Evolutionary conservation across 1,139 yeast species (phyloP).

Genomic region (Lodderomyces oxycetoniae): DNA sequence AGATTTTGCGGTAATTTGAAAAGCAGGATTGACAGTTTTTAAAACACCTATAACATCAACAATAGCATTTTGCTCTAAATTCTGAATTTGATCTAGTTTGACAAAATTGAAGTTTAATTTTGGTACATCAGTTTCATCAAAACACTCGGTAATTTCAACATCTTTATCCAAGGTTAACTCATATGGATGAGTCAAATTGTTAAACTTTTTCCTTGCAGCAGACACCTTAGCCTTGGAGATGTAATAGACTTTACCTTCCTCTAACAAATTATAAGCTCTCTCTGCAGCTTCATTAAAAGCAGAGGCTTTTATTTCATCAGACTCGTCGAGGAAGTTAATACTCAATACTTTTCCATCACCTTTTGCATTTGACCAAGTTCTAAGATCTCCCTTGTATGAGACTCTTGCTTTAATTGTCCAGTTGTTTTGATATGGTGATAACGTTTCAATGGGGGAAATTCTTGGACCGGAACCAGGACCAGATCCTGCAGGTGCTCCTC

Average conservation of each 20-base stretch:
- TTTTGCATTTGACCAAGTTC: conserved; percentile 79
- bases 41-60: conserved; percentile 87
- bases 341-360: conserved; percentile 91
- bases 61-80: conserved; percentile 63
- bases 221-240: conserved; percentile 77
- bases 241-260: conserved; percentile 88
- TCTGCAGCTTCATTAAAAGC: conserved; percentile 90
- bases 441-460: conserved; percentile 73
- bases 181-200: conserved; percentile 80
- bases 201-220: conserved; percentile 81
- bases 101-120: conserved; percentile 73
- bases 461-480: conserved; percentile 16
- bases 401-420: conserved; percentile 96
- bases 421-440: conserved; percentile 84
- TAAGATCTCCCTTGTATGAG: conserved; percentile 79
- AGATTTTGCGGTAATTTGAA: conserved; percentile 85
- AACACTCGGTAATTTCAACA: conserved; percentile 67
- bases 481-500: conserved; percentile 1
- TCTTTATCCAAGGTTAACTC: conserved; percentile 82
- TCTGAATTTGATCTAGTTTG: conserved; percentile 60
- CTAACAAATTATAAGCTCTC: conserved; percentile 63
- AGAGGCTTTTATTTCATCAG: conserved; percentile 94
- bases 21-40: conserved; percentile 67
- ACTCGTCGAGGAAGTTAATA: conserved; percentile 84
- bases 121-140: conserved; percentile 63